These are phyloP conservation scores for Hebeloma cylindrosporum DNA, from an alignment of 768 basidiomycete species.

Conservation along the genomic window DNA sequence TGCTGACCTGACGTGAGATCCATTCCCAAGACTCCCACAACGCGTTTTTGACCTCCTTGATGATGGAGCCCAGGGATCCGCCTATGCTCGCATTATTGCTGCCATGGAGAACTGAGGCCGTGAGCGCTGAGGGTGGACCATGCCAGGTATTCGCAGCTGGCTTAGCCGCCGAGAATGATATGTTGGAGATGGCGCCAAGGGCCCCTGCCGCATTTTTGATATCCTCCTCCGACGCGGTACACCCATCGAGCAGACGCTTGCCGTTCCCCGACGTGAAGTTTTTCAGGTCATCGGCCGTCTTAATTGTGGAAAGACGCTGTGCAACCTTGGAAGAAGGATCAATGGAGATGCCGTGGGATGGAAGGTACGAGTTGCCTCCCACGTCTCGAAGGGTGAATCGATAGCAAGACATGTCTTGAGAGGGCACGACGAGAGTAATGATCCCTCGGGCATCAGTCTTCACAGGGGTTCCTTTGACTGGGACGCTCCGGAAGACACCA, in stretches of 20 bases:
- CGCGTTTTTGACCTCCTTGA: neutral
- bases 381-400: neutral
- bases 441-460: neutral
- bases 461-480: neutral
- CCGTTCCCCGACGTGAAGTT: neutral
- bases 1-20: neutral
- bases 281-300: neutral
- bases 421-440: neutral
- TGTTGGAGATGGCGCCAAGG: neutral
- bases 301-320: neutral
- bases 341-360: neutral
- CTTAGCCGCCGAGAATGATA: neutral
- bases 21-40: neutral
- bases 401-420: conserved; percentile 2
- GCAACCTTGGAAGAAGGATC: neutral
- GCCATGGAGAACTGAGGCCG: neutral
- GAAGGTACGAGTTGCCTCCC: neutral
- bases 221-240: neutral
- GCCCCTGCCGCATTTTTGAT: neutral
- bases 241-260: neutral
- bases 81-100: neutral
- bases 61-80: too few relatives aligned
- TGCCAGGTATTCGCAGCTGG: neutral
- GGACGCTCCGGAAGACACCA: neutral
- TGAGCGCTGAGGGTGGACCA: neutral